Evolutionary conservation across 148 eudicot species (phyloP).

Genomic region (Rhododendron vialii): DNA sequence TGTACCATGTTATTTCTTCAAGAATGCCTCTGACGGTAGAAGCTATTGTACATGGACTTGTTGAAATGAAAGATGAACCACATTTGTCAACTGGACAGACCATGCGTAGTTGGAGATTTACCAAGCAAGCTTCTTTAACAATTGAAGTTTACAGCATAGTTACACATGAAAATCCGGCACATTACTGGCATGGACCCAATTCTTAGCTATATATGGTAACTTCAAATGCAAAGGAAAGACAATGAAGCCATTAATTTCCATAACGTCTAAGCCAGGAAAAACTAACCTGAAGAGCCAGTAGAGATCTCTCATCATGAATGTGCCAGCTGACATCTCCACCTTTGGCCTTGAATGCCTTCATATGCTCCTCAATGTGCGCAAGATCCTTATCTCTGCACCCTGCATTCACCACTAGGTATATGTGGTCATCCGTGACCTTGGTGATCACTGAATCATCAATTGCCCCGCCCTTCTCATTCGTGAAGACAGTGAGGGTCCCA

Average conservation of each 20-base stretch:
- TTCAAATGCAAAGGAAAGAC: not conserved
- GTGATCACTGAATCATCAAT: conserved; percentile 95
- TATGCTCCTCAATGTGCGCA: conserved; percentile 96
- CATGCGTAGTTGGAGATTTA: not conserved
- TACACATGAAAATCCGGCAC: not conserved
- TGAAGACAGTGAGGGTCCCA: conserved; percentile 83
- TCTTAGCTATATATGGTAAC: not conserved
- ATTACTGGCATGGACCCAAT: not conserved
- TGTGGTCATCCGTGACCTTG: conserved; percentile 77
- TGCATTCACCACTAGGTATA: conserved; percentile 95
- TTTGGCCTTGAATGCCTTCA: conserved; percentile 83
- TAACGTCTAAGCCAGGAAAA: not conserved
- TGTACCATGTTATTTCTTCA: not conserved
- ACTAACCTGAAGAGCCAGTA: conserved; percentile 86
- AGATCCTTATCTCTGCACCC: conserved; percentile 99
- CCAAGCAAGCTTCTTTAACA: not conserved
- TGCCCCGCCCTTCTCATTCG: conserved; percentile 93
- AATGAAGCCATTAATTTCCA: not conserved
- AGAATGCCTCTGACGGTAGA: not conserved
- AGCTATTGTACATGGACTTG: not conserved
- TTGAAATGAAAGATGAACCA: not conserved
- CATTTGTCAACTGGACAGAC: not conserved
- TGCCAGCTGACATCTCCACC: conserved; percentile 98
- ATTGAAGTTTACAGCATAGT: not conserved
- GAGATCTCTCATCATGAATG: conserved; percentile 95